Percentiles rank a stretch among this genome's conserved stretches.
Evolutionary conservation across 805 yeast genomes (phyloP).

Genomic region (Cyberlindnera galapagoensis): DNA sequence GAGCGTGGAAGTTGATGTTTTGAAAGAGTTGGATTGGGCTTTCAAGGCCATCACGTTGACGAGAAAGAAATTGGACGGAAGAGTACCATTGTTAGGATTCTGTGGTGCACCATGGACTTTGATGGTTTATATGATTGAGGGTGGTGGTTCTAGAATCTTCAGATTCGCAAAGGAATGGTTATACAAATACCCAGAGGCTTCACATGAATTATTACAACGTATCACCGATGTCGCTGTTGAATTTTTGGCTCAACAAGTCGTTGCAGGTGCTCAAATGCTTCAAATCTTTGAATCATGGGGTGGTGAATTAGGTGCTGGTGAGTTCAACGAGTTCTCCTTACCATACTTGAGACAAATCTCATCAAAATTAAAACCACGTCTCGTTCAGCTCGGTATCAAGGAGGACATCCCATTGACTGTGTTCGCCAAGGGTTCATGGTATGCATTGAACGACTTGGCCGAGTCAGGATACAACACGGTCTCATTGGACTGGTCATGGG

Average conservation of each 20-base stretch:
- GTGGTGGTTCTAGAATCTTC: constrained; percentile 90
- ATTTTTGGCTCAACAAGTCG: constrained; percentile 88
- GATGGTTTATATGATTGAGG: constrained; percentile 95
- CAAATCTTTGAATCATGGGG: constrained; percentile 99
- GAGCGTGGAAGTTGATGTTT: constrained; percentile 60
- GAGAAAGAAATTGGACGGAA: constrained; percentile 76
- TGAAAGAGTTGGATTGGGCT: constrained; percentile 86
- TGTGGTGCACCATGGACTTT: constrained; percentile 98
- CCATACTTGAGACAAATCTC: constrained; percentile 83
- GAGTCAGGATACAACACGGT: constrained; percentile 77
- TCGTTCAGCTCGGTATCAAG: constrained; percentile 60
- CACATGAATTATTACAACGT: constrained; percentile 66
- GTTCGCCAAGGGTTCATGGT: constrained; percentile 97
- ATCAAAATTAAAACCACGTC: constrained; percentile 56
- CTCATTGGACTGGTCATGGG: constrained; percentile 90
- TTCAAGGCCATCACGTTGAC: constrained; percentile 89
- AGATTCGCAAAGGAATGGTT: constrained; percentile 91
- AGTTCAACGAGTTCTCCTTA: constrained; percentile 80
- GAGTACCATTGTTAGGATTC: constrained; percentile 92
- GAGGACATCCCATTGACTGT: constrained; percentile 82
- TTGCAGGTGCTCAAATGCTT: constrained; percentile 97
- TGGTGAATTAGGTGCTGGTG: constrained; percentile 88
- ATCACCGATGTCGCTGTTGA: constrained; percentile 87
- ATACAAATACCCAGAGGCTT: constrained; percentile 65
- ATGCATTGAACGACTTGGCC: constrained; percentile 81